Percentiles rank a stretch among this genome's conserved stretches.
phyloP scores from a whole-genome alignment of 805 yeast species.

The Starmerella tilneyi region DNA sequence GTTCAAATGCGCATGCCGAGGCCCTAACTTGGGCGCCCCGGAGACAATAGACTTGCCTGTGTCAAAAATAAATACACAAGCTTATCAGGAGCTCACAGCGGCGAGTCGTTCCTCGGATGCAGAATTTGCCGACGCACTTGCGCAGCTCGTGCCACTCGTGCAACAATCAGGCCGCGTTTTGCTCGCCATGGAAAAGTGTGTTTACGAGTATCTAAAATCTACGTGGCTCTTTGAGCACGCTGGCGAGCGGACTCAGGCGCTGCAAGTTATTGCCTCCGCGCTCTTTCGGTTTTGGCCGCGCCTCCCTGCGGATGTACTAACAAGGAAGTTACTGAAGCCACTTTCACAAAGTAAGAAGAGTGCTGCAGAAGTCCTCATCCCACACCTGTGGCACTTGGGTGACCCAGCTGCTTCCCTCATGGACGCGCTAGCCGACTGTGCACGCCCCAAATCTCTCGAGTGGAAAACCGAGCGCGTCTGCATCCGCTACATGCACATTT shows the following conservation, averaged over 20 bases:
- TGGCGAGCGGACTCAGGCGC: conserved; percentile 5
- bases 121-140: conserved; percentile 13
- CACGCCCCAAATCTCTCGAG: conserved; percentile 1
- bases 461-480: conserved; percentile 4
- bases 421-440: background rate
- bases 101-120: background rate
- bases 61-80: conserved; percentile 1
- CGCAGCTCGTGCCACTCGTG: conserved; percentile 15
- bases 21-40: conserved; percentile 1
- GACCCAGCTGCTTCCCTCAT: conserved; percentile 10
- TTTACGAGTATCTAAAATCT: conserved; percentile 14
- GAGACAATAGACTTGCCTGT: conserved; percentile 7
- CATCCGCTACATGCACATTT: conserved; percentile 10
- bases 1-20: background rate
- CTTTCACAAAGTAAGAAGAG: conserved; percentile 4
- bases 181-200: conserved; percentile 9
- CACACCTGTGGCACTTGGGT: conserved; percentile 20
- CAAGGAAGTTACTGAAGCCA: conserved; percentile 7
- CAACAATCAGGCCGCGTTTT: conserved; percentile 14
- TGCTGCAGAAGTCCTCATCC: conserved; percentile 11
- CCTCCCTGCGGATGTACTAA: background rate
- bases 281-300: conserved; percentile 18
- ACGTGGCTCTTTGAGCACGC: conserved; percentile 9
- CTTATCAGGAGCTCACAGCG: conserved; percentile 2
- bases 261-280: conserved; percentile 10